Conservation (phyloP, 768 basidiomycete genomes). For the Chlorophyllum brunneum region DNA sequence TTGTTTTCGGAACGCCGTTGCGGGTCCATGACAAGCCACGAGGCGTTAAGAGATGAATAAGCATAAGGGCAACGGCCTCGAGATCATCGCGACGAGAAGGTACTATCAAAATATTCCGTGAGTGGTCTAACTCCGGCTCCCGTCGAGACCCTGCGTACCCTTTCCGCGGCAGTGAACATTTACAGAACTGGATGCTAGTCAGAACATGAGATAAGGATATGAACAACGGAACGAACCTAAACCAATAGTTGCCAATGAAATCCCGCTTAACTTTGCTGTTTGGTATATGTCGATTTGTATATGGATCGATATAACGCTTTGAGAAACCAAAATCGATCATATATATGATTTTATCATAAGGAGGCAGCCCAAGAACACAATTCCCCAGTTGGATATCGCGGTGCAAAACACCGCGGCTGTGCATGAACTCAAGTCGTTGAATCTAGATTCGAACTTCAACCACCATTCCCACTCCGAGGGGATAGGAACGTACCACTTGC, state of each 20-base stretch:
- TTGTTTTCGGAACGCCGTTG: slow-evolving; percentile 73
- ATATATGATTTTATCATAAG: slow-evolving; percentile 59
- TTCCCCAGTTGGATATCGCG: slow-evolving; percentile 81
- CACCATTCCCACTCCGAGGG: background rate
- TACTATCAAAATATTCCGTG: slow-evolving; percentile 35
- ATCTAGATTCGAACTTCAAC: slow-evolving; percentile 42
- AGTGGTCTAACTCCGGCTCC: slow-evolving; percentile 6
- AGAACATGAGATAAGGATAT: background rate
- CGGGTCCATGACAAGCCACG: slow-evolving; percentile 76
- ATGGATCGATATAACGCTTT: slow-evolving; percentile 68
- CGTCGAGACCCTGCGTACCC: slow-evolving; percentile 37
- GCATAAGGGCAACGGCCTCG: slow-evolving; percentile 73
- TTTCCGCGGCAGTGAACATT: slow-evolving; percentile 75
- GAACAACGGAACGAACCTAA: slow-evolving; percentile 39
- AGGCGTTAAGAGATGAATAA: slow-evolving; percentile 77
- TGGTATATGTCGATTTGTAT: slow-evolving; percentile 64
- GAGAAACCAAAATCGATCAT: slow-evolving; percentile 89
- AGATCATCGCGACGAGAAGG: slow-evolving; percentile 78
- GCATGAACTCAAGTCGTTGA: slow-evolving; percentile 70
- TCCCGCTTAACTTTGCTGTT: slow-evolving; percentile 65
- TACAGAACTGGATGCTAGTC: slow-evolving; percentile 43
- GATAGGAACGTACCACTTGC: slow-evolving; percentile 55
- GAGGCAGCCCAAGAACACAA: slow-evolving; percentile 58
- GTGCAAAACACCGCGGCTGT: slow-evolving; percentile 67
- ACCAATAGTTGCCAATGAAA: slow-evolving; percentile 86